These are phyloP conservation scores for Stygiomarasmius scandens DNA, from an alignment of 1,284 basidiomycete species.

Conservation along the genomic window DNA sequence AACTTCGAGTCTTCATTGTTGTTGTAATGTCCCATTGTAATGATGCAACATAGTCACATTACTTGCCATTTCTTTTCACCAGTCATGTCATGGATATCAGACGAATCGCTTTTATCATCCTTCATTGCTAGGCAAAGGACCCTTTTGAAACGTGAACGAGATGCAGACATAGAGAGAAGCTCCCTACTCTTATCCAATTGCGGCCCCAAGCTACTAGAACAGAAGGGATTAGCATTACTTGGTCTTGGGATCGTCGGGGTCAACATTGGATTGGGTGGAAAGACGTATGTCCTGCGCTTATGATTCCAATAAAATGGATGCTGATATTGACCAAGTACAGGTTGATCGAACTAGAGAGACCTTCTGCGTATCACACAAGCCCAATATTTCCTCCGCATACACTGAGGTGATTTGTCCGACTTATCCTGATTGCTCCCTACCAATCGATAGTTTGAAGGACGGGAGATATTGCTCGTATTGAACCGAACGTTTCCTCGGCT, in stretches of 20 bases:
- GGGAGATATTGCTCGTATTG: conserved; percentile 84
- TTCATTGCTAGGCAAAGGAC: conserved; percentile 76
- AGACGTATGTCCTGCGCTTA: conserved; percentile 59
- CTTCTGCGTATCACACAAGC: conserved; percentile 76
- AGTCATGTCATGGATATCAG: background rate
- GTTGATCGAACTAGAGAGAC: conserved; percentile 84
- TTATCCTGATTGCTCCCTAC: conserved; percentile 5
- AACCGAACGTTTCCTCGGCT: conserved; percentile 59
- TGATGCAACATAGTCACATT: too few relatives aligned
- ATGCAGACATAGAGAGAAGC: conserved; percentile 83
- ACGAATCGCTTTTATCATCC: conserved; percentile 20
- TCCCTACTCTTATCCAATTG: conserved; percentile 84
- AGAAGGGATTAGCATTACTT: conserved; percentile 81
- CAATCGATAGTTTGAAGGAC: conserved; percentile 40
- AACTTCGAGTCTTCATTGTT: too few relatives aligned
- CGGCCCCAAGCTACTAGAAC: conserved; percentile 82
- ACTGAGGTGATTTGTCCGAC: conserved; percentile 54
- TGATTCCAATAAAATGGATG: conserved; percentile 15
- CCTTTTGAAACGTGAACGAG: conserved; percentile 74
- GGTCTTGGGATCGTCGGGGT: conserved; percentile 73
- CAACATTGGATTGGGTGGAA: conserved; percentile 85
- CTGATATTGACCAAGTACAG: conserved; percentile 46
- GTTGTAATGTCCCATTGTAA: too few relatives aligned
- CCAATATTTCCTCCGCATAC: conserved; percentile 83
- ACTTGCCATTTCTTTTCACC: too few relatives aligned